These are phyloP conservation scores for Colletotrichum abscissum DNA, from an alignment of 2,329 filamentous ascomycete genomes.

Conservation along the genomic window DNA sequence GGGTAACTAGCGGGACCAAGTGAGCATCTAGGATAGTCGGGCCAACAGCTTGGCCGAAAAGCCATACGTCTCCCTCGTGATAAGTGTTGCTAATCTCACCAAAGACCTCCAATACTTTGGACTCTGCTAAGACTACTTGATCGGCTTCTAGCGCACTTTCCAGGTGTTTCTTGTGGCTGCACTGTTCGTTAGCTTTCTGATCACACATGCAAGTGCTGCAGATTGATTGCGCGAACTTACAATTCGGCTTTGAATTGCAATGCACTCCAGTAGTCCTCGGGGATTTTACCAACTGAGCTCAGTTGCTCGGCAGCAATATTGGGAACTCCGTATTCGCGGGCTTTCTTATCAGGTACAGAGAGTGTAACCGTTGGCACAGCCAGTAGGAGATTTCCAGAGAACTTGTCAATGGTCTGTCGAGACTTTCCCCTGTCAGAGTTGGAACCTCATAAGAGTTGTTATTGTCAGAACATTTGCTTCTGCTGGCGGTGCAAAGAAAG, in stretches of 20 bases:
- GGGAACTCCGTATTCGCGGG: neutral
- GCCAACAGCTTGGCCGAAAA: neutral
- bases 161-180: neutral
- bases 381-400: neutral
- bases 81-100: neutral
- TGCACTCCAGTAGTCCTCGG: neutral
- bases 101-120: neutral
- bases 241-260: neutral
- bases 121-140: neutral
- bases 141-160: neutral
- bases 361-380: neutral
- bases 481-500: neutral
- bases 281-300: neutral
- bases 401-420: neutral
- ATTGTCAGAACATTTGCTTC: neutral
- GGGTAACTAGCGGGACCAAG: neutral
- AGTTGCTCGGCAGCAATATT: neutral
- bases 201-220: neutral
- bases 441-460: neutral
- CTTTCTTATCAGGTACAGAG: too few relatives aligned
- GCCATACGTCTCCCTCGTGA: neutral
- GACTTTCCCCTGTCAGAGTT: neutral
- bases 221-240: neutral
- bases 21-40: neutral
- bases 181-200: neutral